Evolutionary conservation across 768 basidiomycete species (phyloP), one percentile per base, ranked within the genome.

Genomic region (Pleurotus tuoliensis): DNA sequence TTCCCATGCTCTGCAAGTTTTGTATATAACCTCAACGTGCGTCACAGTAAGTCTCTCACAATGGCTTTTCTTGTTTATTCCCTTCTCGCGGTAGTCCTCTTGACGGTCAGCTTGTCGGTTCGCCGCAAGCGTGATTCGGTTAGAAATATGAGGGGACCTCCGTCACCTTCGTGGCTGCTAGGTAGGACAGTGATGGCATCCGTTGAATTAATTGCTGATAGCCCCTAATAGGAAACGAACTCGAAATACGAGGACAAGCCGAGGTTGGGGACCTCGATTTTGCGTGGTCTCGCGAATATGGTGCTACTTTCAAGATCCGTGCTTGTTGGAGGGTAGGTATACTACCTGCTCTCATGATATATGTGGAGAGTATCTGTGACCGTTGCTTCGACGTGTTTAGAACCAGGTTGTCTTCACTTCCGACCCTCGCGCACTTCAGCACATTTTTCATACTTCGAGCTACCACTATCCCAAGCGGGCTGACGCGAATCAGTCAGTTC

Each of bases 391-490:
- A 9, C 30, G 30, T 1, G 30, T 34, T 37, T 15, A 72, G 71
- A 59, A 62, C 18, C 64, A 72, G 47, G 59, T 59, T 49, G 48
- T 74, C 18, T 64, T 68, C 62, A 61, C 70, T n/a, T 58, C 67
- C 3, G 73, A 74, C 47, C 68, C 69, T 0, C 67, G 71, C 56
- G 70, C 70, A 1, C 50, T 72, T 12, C 68, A 70, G 50, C 65
- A 70, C 49, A 62, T 72, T 20, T 61, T 64, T 15, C 69, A 72
- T 16, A 67, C 70, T 2, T 66, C 65, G 2, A 69, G 68, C 0
- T 72, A 72, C 58, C 57, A 60, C 30, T 72, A 63, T 55, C 65
- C 64, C 7, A 69, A 69, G 55, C 62, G 61, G 24, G 58, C 58
- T 3, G 63, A 62, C 41, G 58, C 62, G n/a, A 52, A 64, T 12